Evolutionary conservation across 106 monocot species (phyloP).

Genomic region (Triglochin maritima): DNA sequence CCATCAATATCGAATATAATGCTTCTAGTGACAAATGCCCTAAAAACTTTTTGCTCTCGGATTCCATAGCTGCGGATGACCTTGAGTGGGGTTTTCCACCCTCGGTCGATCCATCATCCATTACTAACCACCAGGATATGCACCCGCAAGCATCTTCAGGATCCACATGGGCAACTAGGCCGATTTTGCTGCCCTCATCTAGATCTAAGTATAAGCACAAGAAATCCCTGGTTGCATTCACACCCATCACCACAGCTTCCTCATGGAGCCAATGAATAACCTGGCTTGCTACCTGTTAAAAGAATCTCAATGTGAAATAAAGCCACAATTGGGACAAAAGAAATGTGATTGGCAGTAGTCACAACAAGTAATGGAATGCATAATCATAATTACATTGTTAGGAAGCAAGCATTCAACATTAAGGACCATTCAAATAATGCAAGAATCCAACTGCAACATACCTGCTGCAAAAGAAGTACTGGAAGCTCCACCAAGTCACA

Average conservation of each 20-base stretch:
- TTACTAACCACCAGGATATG: conserved; percentile 80
- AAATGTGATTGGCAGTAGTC: background rate
- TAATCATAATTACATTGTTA: background rate
- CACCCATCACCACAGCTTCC: conserved; percentile 61
- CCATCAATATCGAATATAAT: conserved; percentile 68
- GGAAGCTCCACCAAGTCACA: conserved; percentile 80
- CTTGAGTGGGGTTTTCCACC: conserved; percentile 3
- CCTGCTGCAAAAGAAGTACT: conserved; percentile 88
- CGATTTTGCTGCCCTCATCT: conserved; percentile 59
- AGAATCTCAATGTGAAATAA: background rate
- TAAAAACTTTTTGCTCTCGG: conserved; percentile 34
- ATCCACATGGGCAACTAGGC: conserved; percentile 57
- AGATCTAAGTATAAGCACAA: conserved; percentile 52
- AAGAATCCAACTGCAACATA: conserved; percentile 5
- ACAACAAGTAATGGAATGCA: background rate
- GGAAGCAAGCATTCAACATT: too few relatives aligned
- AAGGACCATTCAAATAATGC: too few relatives aligned
- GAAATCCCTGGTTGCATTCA: conserved; percentile 65
- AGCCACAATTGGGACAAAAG: background rate
- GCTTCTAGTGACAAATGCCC: conserved; percentile 62
- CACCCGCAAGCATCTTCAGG: conserved; percentile 46
- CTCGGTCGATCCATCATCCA: conserved; percentile 35
- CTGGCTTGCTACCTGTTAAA: conserved; percentile 64
- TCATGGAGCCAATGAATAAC: conserved; percentile 88
- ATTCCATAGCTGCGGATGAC: conserved; percentile 7